These are phyloP conservation scores for Urochloa ruziziensis DNA, from an alignment of 176 grass and related monocot genomes.

Conservation along the genomic window DNA sequence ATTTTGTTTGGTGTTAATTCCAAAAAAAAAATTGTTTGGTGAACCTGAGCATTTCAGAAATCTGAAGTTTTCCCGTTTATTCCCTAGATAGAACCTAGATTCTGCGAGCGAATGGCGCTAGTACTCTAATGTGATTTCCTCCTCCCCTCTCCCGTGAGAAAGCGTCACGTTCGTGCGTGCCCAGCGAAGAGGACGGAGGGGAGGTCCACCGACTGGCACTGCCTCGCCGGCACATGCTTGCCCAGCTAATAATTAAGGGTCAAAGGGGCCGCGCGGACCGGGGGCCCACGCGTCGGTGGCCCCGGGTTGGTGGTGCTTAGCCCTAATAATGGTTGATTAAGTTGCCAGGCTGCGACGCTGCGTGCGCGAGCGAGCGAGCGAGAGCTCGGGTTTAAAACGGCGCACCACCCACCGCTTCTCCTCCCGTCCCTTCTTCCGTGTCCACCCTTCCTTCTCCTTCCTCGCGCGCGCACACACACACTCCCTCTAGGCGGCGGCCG, in stretches of 20 bases:
- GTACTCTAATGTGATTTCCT: background rate
- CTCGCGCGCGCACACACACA: background rate
- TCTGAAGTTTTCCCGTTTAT: too few species aligned
- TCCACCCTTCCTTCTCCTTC: background rate
- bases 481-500: background rate
- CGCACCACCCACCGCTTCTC: constrained; percentile 10
- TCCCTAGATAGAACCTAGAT: too few species aligned
- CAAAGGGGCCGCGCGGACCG: constrained; percentile 17
- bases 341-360: background rate
- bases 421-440: background rate
- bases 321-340: background rate
- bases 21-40: too few species aligned
- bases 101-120: background rate
- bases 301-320: constrained; percentile 28
- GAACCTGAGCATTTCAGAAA: too few species aligned
- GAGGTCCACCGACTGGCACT: constrained; percentile 19
- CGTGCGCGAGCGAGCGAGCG: background rate
- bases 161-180: background rate
- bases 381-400: constrained; percentile 17
- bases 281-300: constrained; percentile 35
- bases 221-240: constrained; percentile 23
- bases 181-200: background rate
- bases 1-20: too few species aligned
- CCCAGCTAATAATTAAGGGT: constrained; percentile 42
- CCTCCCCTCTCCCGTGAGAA: background rate